A percentile compares a stretch with the other conserved stretches of the same genome.
phyloP scores from a whole-genome alignment of 768 basidiomycete genomes.

The Crassisporium funariophilum region DNA sequence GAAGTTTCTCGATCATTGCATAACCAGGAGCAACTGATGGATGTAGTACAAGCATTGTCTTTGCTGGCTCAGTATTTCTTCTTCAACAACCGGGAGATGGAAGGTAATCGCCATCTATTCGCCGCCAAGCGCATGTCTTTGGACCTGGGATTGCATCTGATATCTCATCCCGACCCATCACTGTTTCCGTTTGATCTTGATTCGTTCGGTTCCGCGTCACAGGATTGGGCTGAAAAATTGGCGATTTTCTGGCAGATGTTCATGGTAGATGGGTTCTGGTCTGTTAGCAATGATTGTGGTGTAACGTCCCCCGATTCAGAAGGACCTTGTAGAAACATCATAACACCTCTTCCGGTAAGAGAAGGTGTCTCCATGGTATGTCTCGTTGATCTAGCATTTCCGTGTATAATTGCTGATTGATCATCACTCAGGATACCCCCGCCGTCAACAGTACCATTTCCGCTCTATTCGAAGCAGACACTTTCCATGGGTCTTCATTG shows the following conservation, averaged over 20 bases:
- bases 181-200: constrained; percentile 19
- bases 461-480: constrained; percentile 28
- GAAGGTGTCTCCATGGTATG: constrained; percentile 22
- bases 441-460: constrained; percentile 24
- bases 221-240: constrained; percentile 47
- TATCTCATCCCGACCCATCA: constrained; percentile 30
- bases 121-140: constrained; percentile 64
- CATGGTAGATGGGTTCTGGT: constrained; percentile 63
- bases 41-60: constrained; percentile 61
- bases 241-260: constrained; percentile 65
- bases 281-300: constrained; percentile 54
- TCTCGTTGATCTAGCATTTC: constrained; percentile 7
- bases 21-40: constrained; percentile 54
- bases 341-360: constrained; percentile 52
- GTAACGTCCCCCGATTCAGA: constrained; percentile 55
- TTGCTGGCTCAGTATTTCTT: constrained; percentile 64
- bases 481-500: constrained; percentile 24
- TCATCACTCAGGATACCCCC: constrained; percentile 10
- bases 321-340: constrained; percentile 47
- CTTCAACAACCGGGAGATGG: constrained; percentile 54
- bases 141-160: constrained; percentile 59
- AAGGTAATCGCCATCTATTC: constrained; percentile 63
- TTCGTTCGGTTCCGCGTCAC: constrained; percentile 21
- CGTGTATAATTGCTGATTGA: background rate
- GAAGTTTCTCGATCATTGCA: constrained; percentile 58